phyloP scores from a whole-genome alignment of 2,329 filamentous ascomycete species.

The Aureobasidium sp. region DNA sequence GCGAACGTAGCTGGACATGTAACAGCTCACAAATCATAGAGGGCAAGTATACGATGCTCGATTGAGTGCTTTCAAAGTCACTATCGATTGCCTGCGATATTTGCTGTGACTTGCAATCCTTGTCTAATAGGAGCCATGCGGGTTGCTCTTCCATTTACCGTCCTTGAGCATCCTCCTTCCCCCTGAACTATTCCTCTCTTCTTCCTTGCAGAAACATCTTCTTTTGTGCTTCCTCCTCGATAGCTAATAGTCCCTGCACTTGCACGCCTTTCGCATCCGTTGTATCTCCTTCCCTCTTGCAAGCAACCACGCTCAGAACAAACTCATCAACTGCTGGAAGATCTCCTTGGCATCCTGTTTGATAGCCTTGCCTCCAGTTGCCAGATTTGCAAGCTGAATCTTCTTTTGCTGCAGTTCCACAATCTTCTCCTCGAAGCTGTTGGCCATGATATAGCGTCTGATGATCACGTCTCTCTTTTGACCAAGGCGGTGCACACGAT shows the following conservation, averaged over 20 bases:
- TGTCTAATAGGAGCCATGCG: neutral
- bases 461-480: conserved; percentile 87
- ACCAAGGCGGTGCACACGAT: conserved; percentile 84
- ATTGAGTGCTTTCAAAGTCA: too few species aligned
- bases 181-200: too few species aligned
- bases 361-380: conserved; percentile 54
- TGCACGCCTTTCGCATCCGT: neutral
- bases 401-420: conserved; percentile 85
- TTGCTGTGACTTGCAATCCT: neutral
- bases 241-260: neutral
- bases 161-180: too few species aligned
- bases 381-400: conserved; percentile 79
- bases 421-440: conserved; percentile 93
- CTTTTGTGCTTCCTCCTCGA: neutral
- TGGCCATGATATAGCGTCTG: conserved; percentile 79
- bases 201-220: neutral
- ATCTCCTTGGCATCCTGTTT: conserved; percentile 58
- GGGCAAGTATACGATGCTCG: too few species aligned
- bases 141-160: neutral
- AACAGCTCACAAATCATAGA: too few species aligned
- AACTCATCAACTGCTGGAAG: conserved; percentile 52
- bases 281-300: neutral
- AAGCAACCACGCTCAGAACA: conserved; percentile 39
- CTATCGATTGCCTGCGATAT: too few species aligned
- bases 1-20: too few species aligned